Percentiles rank a stretch among this genome's conserved stretches.
These are phyloP conservation scores for Lipomyces lipofer DNA, from an alignment of 805 yeast genomes.

Conservation along the genomic window DNA sequence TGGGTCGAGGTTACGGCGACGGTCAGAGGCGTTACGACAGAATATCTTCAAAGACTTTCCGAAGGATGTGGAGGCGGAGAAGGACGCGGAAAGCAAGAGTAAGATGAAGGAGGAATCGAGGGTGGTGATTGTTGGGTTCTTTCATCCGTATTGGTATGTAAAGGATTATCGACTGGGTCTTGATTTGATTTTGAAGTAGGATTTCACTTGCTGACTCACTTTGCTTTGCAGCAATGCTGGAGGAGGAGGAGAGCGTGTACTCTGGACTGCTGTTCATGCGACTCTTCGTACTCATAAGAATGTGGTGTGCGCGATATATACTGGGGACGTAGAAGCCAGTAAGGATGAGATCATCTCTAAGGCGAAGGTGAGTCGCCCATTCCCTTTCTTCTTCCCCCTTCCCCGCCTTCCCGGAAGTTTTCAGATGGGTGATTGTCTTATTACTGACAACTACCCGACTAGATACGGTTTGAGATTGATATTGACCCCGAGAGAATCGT, in stretches of 20 bases:
- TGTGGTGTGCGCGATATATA: conserved; percentile 68
- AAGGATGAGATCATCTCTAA: conserved; percentile 38
- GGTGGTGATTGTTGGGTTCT: conserved; percentile 67
- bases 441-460: too few species aligned
- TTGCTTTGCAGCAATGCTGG: conserved; percentile 72
- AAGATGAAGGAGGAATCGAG: conserved; percentile 7
- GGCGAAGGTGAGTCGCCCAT: conserved; percentile 39
- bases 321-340: conserved; percentile 55
- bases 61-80: background rate
- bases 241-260: conserved; percentile 97
- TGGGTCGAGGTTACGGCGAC: conserved; percentile 17
- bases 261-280: conserved; percentile 88
- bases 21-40: conserved; percentile 10
- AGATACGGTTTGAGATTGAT: conserved; percentile 53
- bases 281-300: conserved; percentile 54
- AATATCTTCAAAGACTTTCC: background rate
- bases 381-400: too few species aligned
- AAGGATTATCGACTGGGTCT: background rate
- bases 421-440: too few species aligned
- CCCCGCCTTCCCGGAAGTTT: too few species aligned
- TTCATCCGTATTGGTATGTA: conserved; percentile 70
- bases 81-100: background rate
- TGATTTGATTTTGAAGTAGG: background rate
- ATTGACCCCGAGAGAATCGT: conserved; percentile 55
- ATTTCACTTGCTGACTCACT: background rate